Conservation (phyloP, 2,329 filamentous ascomycete species). For the Clarireedia hainanense region DNA sequence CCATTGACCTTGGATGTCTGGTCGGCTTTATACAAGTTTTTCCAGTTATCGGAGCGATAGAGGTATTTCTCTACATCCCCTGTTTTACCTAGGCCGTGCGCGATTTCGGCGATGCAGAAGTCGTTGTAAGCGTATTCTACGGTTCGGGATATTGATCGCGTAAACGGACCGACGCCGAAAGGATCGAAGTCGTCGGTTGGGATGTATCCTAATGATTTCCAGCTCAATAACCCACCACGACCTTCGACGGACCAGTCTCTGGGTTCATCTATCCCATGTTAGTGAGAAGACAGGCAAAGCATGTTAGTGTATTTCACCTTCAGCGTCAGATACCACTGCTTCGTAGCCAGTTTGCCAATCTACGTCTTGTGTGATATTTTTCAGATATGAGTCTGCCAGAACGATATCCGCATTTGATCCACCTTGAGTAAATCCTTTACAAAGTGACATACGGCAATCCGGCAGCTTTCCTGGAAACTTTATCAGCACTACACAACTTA, state of each 20-base stretch:
- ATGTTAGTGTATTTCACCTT: constrained; percentile 4
- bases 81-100: constrained; percentile 45
- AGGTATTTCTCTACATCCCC: constrained; percentile 35
- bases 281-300: too few species aligned
- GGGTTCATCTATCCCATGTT: constrained; percentile 32
- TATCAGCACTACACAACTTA: too few species aligned
- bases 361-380: constrained; percentile 53
- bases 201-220: constrained; percentile 66
- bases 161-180: constrained; percentile 58
- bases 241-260: constrained; percentile 64
- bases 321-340: constrained; percentile 57
- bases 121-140: constrained; percentile 74
- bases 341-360: constrained; percentile 65
- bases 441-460: constrained; percentile 53
- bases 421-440: constrained; percentile 64
- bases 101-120: constrained; percentile 57
- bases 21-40: constrained; percentile 49
- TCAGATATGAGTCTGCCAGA: constrained; percentile 60
- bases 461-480: constrained; percentile 31
- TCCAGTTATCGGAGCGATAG: constrained; percentile 41
- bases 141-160: constrained; percentile 61
- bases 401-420: constrained; percentile 69
- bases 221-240: constrained; percentile 61
- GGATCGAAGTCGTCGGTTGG: constrained; percentile 60
- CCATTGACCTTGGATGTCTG: constrained; percentile 46